These are phyloP conservation scores for Macrocystidia cucumis DNA, from an alignment of 1,284 basidiomycete species.

Conservation along the genomic window DNA sequence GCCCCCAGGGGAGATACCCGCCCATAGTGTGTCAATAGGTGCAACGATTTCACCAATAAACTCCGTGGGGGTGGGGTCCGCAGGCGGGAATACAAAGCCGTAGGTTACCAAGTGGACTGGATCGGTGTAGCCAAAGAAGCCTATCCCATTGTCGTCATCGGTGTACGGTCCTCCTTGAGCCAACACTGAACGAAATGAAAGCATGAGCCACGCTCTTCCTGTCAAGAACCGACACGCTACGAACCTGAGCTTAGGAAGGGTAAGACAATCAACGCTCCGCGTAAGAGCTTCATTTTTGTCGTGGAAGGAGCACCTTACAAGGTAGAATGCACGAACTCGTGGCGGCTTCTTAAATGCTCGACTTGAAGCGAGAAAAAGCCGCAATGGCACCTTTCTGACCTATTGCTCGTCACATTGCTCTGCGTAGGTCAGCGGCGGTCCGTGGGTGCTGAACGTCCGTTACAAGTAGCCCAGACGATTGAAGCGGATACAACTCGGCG, in stretches of 20 bases:
- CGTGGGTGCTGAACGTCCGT: too few relatives aligned
- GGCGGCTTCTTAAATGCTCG: too few relatives aligned
- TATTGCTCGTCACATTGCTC: too few relatives aligned
- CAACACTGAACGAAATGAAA: constrained; percentile 22
- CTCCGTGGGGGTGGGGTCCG: constrained; percentile 31
- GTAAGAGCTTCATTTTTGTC: constrained; percentile 28
- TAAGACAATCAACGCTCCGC: constrained; percentile 18
- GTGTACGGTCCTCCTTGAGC: constrained; percentile 33
- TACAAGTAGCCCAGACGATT: too few relatives aligned
- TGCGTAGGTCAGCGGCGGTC: too few relatives aligned
- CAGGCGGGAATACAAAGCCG: constrained; percentile 46
- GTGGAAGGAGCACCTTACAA: too few relatives aligned
- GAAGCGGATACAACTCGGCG: too few relatives aligned
- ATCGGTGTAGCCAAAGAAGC: constrained; percentile 44
- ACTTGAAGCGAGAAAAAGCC: too few relatives aligned
- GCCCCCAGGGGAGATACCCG: constrained; percentile 42
- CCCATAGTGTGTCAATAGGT: constrained; percentile 45
- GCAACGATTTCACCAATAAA: constrained; percentile 59
- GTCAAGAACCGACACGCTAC: constrained; percentile 1
- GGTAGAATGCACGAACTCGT: too few relatives aligned
- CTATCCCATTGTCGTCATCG: constrained; percentile 47
- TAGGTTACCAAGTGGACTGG: constrained; percentile 40
- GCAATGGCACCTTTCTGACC: too few relatives aligned
- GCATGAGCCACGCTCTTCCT: neutral
- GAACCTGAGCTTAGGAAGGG: constrained; percentile 16